Percentiles rank a stretch among this genome's conserved stretches.
Conservation (phyloP, 306 rosid species). For the Castanopsis chinensis region DNA sequence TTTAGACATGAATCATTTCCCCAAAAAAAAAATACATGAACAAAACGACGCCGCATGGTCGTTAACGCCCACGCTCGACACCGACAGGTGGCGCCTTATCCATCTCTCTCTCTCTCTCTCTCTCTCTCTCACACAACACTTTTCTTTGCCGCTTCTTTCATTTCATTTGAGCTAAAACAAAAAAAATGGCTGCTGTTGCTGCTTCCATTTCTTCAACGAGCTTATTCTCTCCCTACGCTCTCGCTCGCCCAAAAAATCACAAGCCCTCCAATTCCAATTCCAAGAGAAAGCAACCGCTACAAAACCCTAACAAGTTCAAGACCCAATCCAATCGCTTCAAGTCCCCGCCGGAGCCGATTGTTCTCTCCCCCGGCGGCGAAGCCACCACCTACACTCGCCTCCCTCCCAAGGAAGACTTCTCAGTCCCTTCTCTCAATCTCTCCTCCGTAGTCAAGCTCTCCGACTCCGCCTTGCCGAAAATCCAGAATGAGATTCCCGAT, state of each 20-base stretch:
- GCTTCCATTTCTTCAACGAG: constrained; percentile 45
- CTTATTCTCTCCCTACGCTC: constrained; percentile 50
- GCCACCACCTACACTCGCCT: constrained; percentile 86
- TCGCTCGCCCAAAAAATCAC: constrained; percentile 48
- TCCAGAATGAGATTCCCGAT: constrained; percentile 25
- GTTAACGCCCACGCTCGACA: too few relatives aligned
- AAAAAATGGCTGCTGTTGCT: constrained; percentile 26
- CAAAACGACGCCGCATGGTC: too few relatives aligned
- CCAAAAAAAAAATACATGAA: too few relatives aligned
- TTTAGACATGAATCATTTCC: too few relatives aligned
- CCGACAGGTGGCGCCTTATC: too few relatives aligned
- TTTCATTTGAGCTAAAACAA: too few relatives aligned
- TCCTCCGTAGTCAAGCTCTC: constrained; percentile 71
- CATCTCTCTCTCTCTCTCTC: too few relatives aligned
- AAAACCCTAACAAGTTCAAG: constrained; percentile 29
- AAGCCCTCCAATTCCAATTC: neutral
- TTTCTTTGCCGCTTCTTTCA: neutral
- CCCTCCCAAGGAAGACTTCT: constrained; percentile 74
- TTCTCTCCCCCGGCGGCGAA: constrained; percentile 49
- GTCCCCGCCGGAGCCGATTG: constrained; percentile 31
- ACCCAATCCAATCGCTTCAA: constrained; percentile 15
- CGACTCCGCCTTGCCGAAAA: constrained; percentile 38
- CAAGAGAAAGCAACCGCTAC: constrained; percentile 31
- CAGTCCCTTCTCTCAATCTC: constrained; percentile 26
- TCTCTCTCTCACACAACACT: too few relatives aligned